A percentile compares a stretch with the other conserved stretches of the same genome.
Evolutionary conservation across 345 rosid species (phyloP).

Genomic region (Heritiera littoralis): DNA sequence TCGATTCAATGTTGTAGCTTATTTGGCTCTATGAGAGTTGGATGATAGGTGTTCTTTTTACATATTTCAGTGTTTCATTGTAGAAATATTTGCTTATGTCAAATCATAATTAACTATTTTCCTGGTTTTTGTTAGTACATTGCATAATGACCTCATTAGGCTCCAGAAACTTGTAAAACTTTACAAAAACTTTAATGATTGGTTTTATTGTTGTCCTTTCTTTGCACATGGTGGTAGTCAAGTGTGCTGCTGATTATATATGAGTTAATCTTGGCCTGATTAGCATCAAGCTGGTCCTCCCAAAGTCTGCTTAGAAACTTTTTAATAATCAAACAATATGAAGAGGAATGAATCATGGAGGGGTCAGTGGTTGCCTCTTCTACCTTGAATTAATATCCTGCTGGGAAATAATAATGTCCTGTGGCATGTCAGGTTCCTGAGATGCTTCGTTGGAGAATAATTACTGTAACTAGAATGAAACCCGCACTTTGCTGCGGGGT

Average conservation of each 20-base stretch:
- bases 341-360: neutral
- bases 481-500: too few species aligned
- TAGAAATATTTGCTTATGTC: neutral
- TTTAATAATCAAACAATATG: neutral
- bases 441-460: neutral
- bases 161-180: neutral
- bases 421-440: neutral
- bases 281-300: neutral
- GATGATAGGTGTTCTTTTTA: neutral
- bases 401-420: neutral
- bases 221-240: neutral
- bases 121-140: neutral
- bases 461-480: too few species aligned
- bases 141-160: too few species aligned
- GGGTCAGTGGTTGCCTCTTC: neutral
- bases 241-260: neutral
- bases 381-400: neutral
- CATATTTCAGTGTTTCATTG: neutral
- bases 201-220: neutral
- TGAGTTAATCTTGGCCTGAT: neutral
- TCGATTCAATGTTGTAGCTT: neutral
- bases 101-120: neutral
- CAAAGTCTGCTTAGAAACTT: neutral
- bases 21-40: neutral
- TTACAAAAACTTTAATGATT: neutral